Evolutionary conservation across 495 filamentous ascomycete species (phyloP), one percentile per base, ranked within the genome.

Genomic region (Tuber umbilicatum): DNA sequence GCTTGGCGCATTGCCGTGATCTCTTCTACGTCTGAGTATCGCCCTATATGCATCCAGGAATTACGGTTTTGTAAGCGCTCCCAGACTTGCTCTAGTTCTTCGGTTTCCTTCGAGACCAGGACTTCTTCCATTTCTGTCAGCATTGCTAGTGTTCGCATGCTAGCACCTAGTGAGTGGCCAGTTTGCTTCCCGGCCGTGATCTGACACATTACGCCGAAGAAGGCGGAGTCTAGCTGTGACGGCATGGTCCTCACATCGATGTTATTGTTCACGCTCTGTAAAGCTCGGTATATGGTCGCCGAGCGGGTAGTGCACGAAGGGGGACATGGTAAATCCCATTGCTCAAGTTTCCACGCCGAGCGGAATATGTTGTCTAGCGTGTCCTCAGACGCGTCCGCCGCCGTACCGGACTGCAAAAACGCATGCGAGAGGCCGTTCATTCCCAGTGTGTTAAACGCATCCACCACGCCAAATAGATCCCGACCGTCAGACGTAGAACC

Each of bases 241-340:
- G 84, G 80, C 39, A 90, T 86, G 7, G 86, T 83, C 10, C 83
- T 21, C 23, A 88, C 77, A 47, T 91, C 88, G 2, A 85, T 81
- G 5, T 89, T 89, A 69, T 89, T 92, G 76, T 93, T 90, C 75
- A 97, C 85, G 40, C 87, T 88, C 80, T 97, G 93, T 70, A 97
- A 93, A 5, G 89, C 88, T 76, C 89, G 90, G 82, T 94, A 98
- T 2, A 94, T 84, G 21, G 90, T 90, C 14, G 90, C 89, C 5
- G 90, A 86, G 74, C 90, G 87, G 47, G 88, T 90, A 37, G 85
- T 83, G 64, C 86, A 87, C 35, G 87, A 84, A 7, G 86, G 84
- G 14, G 93, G 92, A 12, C 90, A 90, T 71, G 91, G 91, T 72
- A 98, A 85, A 83, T 97, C 94, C 95, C 95, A 99, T 80, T 95